phyloP scores from a whole-genome alignment of 192 early-diverging fungal genomes.

The Coemansia sp. region DNA sequence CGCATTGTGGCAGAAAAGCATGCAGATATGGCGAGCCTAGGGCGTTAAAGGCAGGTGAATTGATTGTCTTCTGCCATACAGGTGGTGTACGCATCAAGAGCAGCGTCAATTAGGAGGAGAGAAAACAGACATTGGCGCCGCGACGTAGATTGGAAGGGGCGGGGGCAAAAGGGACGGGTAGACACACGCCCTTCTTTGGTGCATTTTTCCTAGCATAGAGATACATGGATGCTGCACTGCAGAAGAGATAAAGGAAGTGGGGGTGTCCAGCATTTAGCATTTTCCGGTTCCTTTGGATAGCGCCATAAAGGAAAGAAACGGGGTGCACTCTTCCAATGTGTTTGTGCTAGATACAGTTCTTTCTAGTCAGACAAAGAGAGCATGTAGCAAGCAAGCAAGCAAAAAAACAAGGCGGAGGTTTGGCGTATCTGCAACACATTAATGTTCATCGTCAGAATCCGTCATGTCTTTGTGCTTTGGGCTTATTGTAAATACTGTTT shows the following conservation, averaged over 20 bases:
- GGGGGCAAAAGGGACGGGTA: neutral
- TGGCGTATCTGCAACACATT: no score
- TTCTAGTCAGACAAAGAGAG: no score
- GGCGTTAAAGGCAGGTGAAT: neutral
- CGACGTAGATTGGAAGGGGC: neutral
- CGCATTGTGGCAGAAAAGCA: neutral
- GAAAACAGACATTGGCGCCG: neutral
- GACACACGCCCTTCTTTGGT: constrained; percentile 2
- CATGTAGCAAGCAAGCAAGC: no score
- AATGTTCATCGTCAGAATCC: no score
- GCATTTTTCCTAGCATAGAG: constrained; percentile 1
- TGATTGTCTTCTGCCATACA: constrained; percentile 6
- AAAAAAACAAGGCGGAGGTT: no score
- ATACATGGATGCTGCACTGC: neutral
- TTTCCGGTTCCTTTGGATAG: neutral
- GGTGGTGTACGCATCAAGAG: neutral
- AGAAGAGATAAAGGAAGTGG: neutral
- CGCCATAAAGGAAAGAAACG: neutral
- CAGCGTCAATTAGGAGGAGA: neutral
- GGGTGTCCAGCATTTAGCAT: neutral
- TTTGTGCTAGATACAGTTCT: no score
- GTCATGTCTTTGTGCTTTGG: no score
- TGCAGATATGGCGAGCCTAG: neutral
- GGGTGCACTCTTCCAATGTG: neutral
- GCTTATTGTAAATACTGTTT: neutral